Evolutionary conservation across 495 filamentous ascomycete species (phyloP).

Genomic region (Aspergillus baeticus): DNA sequence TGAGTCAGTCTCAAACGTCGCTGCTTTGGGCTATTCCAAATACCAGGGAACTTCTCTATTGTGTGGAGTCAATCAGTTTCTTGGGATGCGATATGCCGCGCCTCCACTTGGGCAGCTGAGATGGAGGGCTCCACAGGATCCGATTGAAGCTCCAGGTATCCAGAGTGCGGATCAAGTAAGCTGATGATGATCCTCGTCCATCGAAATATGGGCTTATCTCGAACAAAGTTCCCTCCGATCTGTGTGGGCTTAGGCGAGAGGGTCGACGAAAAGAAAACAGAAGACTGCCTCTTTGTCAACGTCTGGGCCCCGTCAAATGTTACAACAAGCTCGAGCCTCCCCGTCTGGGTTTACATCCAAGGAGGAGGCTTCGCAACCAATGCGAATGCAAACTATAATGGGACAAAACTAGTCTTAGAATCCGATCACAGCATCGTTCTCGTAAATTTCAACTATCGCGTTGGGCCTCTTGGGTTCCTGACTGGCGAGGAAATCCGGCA

Average conservation of each 20-base stretch:
- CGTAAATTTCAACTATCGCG: slow-evolving; percentile 74
- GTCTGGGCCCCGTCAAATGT: slow-evolving; percentile 46
- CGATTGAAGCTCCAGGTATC: slow-evolving; percentile 26
- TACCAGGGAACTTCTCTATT: neutral
- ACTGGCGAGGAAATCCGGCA: slow-evolving; percentile 56
- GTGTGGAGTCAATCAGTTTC: slow-evolving; percentile 7
- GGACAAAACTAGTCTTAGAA: slow-evolving; percentile 52
- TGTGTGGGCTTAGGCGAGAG: too few species aligned
- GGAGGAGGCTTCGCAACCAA: slow-evolving; percentile 66
- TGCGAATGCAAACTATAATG: slow-evolving; percentile 65
- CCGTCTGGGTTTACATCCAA: slow-evolving; percentile 71
- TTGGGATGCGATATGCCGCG: slow-evolving; percentile 15
- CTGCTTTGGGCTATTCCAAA: too few species aligned
- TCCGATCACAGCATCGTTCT: slow-evolving; percentile 56
- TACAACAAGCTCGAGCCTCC: slow-evolving; percentile 49
- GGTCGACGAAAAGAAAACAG: too few species aligned
- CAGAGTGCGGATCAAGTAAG: too few species aligned
- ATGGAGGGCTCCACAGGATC: slow-evolving; percentile 11
- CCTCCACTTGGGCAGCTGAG: slow-evolving; percentile 8
- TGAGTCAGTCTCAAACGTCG: neutral
- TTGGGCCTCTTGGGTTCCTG: slow-evolving; percentile 70
- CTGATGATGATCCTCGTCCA: too few species aligned
- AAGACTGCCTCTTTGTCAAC: too few species aligned
- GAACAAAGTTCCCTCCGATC: too few species aligned
- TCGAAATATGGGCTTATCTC: too few species aligned